Base-by-base conservation (phyloP, 1,139 yeast genomes). In the Yamadazyma dendronema region DNA sequence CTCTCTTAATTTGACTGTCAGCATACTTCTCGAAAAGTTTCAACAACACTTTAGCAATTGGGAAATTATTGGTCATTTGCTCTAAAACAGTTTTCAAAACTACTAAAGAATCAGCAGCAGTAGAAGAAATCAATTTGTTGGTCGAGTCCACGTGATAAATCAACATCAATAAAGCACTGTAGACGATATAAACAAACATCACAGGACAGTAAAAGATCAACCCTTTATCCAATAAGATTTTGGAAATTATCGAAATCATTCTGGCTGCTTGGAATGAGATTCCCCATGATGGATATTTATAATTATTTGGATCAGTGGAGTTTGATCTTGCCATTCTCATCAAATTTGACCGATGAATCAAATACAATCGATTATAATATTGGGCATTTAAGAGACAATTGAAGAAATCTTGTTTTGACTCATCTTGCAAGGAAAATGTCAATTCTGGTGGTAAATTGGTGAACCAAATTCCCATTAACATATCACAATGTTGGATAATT, bases 191-290 rank as follows among this genome's bases (percentile, higher is more conserved):
- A n/a, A 71, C 73, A 46, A 67, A 68, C 62, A 70, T 68, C 17
- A 81, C 77, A 19, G 84, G 83, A 53, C 81, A 69, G 50, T 72
- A 72, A 43, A 63, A 62, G 40, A 81, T 55, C 49, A 77, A 76
- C 40, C 74, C 72, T 35, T 74, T 68, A 32, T 74, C 77, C 26
- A 74, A 59, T 44, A 85, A 52, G 41, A 77, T 79, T 41, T 82
- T 83, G 32, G 79, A 66, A 37, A 85, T 81, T 42, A 80, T 70
- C 5, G 85, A 77, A 44, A 85, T 81, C 84, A 84, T 83, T 53
- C 87, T 79, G 1, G 94, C 88, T 0, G 95, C 88, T 57, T 84
- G 90, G 65, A 85, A 85, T 2, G 90, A 84, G 44, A 86, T 84
- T 11, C 92, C 89, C 85, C 92, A 81, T 6, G 88, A 79, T 1